Evolutionary conservation across 2,329 filamentous ascomycete species (phyloP).

Genomic region (Stachybotrys elegans): DNA sequence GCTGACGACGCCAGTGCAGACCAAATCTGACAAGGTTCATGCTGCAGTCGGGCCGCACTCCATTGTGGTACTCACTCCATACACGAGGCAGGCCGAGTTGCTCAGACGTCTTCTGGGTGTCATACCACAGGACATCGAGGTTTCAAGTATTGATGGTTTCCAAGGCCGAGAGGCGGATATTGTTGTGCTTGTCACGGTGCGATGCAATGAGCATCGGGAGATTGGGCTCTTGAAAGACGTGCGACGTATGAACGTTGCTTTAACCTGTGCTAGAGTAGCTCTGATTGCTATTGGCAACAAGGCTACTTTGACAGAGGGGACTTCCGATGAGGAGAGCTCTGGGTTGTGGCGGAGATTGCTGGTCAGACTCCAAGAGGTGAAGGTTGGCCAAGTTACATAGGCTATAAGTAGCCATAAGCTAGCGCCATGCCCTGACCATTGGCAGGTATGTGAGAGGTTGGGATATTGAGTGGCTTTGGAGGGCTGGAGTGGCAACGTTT

Average conservation of each 20-base stretch:
- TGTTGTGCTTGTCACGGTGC: slow-evolving; percentile 35
- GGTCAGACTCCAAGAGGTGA: neutral
- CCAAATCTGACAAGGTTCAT: too few relatives aligned
- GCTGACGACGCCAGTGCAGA: too few relatives aligned
- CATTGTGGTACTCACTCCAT: slow-evolving; percentile 35
- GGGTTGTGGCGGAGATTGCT: slow-evolving; percentile 7
- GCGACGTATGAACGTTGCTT: slow-evolving; percentile 33
- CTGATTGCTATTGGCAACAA: slow-evolving; percentile 25
- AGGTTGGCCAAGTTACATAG: neutral
- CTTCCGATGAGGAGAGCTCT: neutral
- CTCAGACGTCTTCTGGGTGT: slow-evolving; percentile 18
- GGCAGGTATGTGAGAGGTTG: too few relatives aligned
- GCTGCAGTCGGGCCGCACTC: slow-evolving; percentile 4
- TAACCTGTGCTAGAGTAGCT: slow-evolving; percentile 29
- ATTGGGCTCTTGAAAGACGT: slow-evolving; percentile 36
- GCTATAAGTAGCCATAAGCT: too few relatives aligned
- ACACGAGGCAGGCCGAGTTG: slow-evolving; percentile 28
- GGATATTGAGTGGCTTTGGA: too few relatives aligned
- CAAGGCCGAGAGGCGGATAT: slow-evolving; percentile 38
- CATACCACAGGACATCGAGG: slow-evolving; percentile 20
- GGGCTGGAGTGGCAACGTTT: too few relatives aligned
- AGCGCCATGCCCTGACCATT: too few relatives aligned
- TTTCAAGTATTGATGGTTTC: slow-evolving; percentile 37
- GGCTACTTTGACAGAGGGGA: slow-evolving; percentile 20
- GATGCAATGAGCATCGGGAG: slow-evolving; percentile 31